Base-by-base conservation (phyloP, 371 early-diverging fungal species). In the Mucor plumbeus region DNA sequence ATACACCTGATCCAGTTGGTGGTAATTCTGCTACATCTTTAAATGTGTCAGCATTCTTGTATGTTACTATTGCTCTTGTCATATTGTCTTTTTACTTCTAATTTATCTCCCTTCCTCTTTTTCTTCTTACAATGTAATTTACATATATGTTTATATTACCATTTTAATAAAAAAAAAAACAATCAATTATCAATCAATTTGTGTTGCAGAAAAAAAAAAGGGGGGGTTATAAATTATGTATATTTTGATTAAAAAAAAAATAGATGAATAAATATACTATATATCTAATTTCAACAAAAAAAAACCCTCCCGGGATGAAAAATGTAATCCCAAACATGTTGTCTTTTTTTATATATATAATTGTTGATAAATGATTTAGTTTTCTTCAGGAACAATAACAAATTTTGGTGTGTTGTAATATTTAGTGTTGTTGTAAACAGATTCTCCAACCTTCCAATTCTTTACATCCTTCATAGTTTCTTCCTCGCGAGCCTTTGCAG, bases 391-490 rank as follows among this genome's bases (percentile, higher is more conserved):
- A 41, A 82, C 83, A 67, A 78, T 64, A 58, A 84, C 77, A 65
- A 71, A 81, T 36, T 86, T 79, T 65, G 94, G 94, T 44, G 85
- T 79, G 9, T 88, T 89, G 69, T 93, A 94, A 31, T 91, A 80
- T 68, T 90, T 82, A 13, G 94, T 92, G 87, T 95, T 85, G 68
- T 77, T 77, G 80, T 97, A 97, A 47, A 95, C 93, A 66, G 92
- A 87, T 72, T 93, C 84, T 54, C 91, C 92, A 57, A 73, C 87
- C 77, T 88, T 85, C 95, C 96, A 70, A 40, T 85, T 92, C 26
- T 88, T 83, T 38, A 94, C 92, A 63, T 91, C 87, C 84, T 91
- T 90, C 97, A 97, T 98, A 65, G 93, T 90, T 68, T 88, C 91
- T 33, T 88, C 85, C 77, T 97, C 99, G 33, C 92, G 86, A 40